These are phyloP conservation scores for Sporothrix brasiliensis DNA, from an alignment of 2,329 filamentous ascomycete genomes.

Conservation along the genomic window DNA sequence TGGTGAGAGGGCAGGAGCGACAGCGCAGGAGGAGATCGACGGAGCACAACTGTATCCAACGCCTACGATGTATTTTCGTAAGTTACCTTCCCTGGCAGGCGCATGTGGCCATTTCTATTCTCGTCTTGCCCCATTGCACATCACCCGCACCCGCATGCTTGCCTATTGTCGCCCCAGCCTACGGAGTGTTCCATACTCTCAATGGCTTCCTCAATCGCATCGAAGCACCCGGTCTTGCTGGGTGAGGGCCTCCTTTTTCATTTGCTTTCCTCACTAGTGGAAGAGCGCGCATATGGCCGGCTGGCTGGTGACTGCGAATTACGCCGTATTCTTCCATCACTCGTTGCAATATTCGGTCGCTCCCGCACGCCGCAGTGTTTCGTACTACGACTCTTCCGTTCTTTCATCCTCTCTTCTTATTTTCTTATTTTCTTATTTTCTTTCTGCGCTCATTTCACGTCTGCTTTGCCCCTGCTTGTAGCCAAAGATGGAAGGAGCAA, in stretches of 20 bases:
- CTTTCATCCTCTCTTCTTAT: neutral
- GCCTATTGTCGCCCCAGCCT: neutral
- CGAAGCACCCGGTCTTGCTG: conserved; percentile 2
- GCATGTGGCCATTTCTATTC: neutral
- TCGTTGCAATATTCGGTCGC: no score
- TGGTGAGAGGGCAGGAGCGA: conserved; percentile 4
- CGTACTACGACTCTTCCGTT: neutral
- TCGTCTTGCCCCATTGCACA: neutral
- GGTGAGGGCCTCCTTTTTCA: conserved; percentile 20
- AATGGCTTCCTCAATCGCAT: neutral
- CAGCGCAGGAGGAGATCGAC: conserved; percentile 8
- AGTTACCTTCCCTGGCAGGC: neutral
- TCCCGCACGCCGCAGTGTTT: no score
- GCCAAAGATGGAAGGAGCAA: conserved; percentile 21
- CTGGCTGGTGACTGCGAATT: no score
- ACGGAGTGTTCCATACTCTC: neutral
- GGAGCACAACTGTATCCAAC: neutral
- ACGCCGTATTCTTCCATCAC: no score
- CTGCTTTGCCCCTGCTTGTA: neutral
- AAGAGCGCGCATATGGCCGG: no score
- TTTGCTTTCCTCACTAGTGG: conserved; percentile 19
- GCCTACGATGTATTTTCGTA: neutral
- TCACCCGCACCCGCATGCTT: conserved; percentile 7
- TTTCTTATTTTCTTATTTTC: neutral
- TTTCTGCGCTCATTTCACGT: neutral